Evolutionary conservation across 768 basidiomycete genomes (phyloP).

Genomic region (Tulasnella sp.): DNA sequence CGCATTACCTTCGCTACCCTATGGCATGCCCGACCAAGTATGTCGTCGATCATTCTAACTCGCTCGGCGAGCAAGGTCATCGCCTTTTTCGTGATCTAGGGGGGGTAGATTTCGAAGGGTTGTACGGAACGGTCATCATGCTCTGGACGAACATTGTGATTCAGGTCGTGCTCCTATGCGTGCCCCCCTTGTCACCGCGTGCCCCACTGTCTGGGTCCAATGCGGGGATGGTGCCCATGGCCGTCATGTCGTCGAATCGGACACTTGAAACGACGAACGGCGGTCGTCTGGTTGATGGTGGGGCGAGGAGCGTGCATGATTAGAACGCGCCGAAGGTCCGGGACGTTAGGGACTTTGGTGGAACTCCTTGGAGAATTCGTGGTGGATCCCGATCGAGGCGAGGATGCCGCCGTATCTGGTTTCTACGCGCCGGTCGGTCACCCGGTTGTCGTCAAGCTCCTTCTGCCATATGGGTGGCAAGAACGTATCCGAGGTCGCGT

Average conservation of each 20-base stretch:
- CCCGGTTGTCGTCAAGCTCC: not conserved
- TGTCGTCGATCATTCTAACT: not conserved
- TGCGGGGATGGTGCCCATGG: not conserved
- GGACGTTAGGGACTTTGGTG: not conserved
- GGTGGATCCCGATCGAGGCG: not conserved
- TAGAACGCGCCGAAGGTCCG: not conserved
- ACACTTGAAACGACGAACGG: not conserved
- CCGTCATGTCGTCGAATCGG: not conserved
- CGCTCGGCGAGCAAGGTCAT: not conserved
- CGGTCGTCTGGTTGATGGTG: not conserved
- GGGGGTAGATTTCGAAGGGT: not conserved
- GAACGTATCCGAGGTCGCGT: not conserved
- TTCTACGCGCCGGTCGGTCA: not conserved
- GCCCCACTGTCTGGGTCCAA: no score
- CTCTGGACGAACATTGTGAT: constrained; percentile 1
- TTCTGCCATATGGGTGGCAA: not conserved
- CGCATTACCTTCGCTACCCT: not conserved
- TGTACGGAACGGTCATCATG: not conserved
- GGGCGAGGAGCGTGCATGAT: no score
- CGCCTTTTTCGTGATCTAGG: not conserved
- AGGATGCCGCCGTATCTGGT: not conserved
- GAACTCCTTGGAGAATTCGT: not conserved
- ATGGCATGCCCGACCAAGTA: not conserved
- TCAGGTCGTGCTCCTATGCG: not conserved
- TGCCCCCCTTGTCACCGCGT: no score